phyloP scores from a whole-genome alignment of 2,329 filamentous ascomycete genomes.

The Trichoderma oligosporum region DNA sequence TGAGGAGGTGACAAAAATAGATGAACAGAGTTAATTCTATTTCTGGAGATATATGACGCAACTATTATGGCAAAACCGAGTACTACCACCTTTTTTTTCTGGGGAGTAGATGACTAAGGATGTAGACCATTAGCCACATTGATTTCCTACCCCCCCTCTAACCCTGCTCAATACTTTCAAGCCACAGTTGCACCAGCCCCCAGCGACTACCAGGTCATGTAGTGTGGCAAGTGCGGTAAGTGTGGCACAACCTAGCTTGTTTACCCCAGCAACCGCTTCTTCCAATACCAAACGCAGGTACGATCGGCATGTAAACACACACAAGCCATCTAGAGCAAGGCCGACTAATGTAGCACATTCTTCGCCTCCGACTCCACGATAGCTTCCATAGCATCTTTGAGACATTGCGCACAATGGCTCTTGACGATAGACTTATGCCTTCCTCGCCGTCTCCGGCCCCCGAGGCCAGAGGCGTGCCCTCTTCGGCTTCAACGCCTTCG shows the following conservation, averaged over 20 bases:
- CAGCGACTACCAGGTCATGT: too few relatives aligned
- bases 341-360: conserved; percentile 37
- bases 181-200: conserved; percentile 2
- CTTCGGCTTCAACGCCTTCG: conserved; percentile 74
- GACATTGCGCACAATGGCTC: conserved; percentile 40
- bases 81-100: too few relatives aligned
- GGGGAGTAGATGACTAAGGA: too few relatives aligned
- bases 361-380: conserved; percentile 40
- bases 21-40: too few relatives aligned
- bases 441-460: conserved; percentile 34
- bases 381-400: conserved; percentile 39
- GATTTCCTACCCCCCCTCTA: too few relatives aligned
- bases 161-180: background rate
- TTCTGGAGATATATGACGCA: background rate
- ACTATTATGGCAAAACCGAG: background rate
- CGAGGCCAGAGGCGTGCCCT: conserved; percentile 45
- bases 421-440: conserved; percentile 46
- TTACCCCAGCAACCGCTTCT: conserved; percentile 15
- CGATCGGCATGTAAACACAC: conserved; percentile 7
- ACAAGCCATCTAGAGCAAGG: conserved; percentile 4
- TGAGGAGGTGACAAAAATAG: conserved; percentile 4
- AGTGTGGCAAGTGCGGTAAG: background rate
- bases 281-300: background rate
- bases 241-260: background rate
- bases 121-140: background rate